Evolutionary conservation across 257 asterid genomes (phyloP).

Genomic region (Jaltomata sinuosa): DNA sequence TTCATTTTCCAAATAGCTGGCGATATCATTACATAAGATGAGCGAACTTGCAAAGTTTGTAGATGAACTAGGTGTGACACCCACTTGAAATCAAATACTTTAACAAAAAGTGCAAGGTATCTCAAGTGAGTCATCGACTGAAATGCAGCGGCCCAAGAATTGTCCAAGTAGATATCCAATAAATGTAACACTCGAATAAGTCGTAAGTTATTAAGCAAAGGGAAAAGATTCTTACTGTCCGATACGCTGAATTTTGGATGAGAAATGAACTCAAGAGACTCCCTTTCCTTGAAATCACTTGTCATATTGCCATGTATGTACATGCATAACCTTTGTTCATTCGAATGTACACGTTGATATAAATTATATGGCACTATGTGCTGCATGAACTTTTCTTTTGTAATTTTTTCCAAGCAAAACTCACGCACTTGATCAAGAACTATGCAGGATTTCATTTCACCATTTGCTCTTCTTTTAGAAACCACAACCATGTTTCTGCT

Average conservation of each 20-base stretch:
- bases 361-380: not conserved
- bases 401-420: not conserved
- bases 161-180: not conserved
- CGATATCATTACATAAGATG: not conserved
- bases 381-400: not conserved
- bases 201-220: not conserved
- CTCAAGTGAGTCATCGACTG: not conserved
- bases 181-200: not conserved
- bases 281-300: not conserved
- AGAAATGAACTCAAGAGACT: not conserved
- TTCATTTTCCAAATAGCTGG: not conserved
- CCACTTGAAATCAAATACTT: not conserved
- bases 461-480: not conserved
- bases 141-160: not conserved
- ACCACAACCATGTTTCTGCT: not conserved
- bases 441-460: not conserved
- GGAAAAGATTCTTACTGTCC: not conserved
- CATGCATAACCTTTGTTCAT: not conserved
- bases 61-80: not conserved
- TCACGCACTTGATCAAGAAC: not conserved
- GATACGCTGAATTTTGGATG: not conserved
- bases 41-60: not conserved
- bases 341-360: no score
- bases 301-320: not conserved
- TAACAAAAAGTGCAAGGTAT: not conserved